Evolutionary conservation across 1,139 yeast genomes (phyloP).

Genomic region (Lodderomyces metapsilosis): DNA sequence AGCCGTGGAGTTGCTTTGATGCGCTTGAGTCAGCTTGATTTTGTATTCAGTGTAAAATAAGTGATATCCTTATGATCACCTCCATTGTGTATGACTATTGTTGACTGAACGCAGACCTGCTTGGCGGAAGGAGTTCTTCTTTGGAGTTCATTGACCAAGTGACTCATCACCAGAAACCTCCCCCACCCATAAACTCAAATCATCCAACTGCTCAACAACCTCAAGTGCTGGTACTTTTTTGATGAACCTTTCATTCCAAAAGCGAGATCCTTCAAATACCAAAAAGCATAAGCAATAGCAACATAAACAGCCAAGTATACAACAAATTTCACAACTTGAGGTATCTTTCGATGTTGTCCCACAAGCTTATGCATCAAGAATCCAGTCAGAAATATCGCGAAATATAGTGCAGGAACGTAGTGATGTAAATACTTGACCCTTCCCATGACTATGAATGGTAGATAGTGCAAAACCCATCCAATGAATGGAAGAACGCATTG

Average conservation of each 20-base stretch:
- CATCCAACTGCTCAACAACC: slow-evolving; percentile 32
- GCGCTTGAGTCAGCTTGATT: too few relatives aligned
- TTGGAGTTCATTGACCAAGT: too few relatives aligned
- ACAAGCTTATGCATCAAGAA: slow-evolving; percentile 29
- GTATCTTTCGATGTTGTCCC: slow-evolving; percentile 10
- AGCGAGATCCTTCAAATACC: slow-evolving; percentile 28
- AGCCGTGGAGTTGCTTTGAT: too few relatives aligned
- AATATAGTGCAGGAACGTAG: slow-evolving; percentile 92
- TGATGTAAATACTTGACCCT: slow-evolving; percentile 98
- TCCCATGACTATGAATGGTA: slow-evolving; percentile 91
- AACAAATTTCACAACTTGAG: slow-evolving; percentile 10
- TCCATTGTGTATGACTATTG: too few relatives aligned
- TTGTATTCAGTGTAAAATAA: too few relatives aligned
- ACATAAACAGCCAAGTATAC: slow-evolving; percentile 22
- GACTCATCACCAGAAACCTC: too few relatives aligned
- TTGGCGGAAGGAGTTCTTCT: too few relatives aligned
- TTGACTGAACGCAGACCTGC: too few relatives aligned
- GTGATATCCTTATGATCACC: too few relatives aligned
- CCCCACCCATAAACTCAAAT: too few relatives aligned
- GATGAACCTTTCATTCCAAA: slow-evolving; percentile 37
- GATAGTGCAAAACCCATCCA: slow-evolving; percentile 91
- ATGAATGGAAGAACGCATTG: slow-evolving; percentile 58
- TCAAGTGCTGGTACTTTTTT: slow-evolving; percentile 22
- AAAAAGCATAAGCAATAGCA: slow-evolving; percentile 26
- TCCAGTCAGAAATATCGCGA: slow-evolving; percentile 73